Evolutionary conservation across 2,329 filamentous ascomycete species (phyloP).

Genomic region (Penicillium paneum): DNA sequence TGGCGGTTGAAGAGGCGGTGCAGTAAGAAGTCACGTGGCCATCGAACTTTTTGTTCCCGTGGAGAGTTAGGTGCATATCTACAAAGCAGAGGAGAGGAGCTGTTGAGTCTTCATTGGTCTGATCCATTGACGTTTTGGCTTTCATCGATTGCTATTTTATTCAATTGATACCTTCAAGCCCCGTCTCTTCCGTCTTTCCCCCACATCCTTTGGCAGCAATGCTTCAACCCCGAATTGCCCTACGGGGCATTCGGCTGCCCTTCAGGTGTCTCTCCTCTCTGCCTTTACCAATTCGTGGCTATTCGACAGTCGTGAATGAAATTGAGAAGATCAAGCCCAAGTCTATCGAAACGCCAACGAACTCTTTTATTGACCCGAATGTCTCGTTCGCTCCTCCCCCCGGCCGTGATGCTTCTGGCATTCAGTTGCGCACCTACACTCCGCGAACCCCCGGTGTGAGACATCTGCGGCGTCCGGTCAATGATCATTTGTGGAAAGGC

Average conservation of each 20-base stretch:
- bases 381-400: constrained; percentile 47
- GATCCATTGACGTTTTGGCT: constrained; percentile 4
- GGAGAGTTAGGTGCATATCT: constrained; percentile 1
- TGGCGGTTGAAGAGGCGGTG: constrained; percentile 10
- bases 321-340: constrained; percentile 30
- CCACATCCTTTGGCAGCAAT: constrained; percentile 42
- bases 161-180: not conserved
- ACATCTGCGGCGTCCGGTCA: constrained; percentile 87
- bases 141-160: not conserved
- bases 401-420: constrained; percentile 40
- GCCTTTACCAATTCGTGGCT: constrained; percentile 46
- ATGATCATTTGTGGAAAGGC: constrained; percentile 96
- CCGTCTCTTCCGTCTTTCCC: not conserved
- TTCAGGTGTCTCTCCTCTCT: constrained; percentile 47
- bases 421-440: constrained; percentile 77
- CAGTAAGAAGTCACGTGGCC: constrained; percentile 10
- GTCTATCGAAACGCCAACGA: constrained; percentile 31
- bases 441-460: constrained; percentile 88
- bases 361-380: constrained; percentile 28
- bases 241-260: constrained; percentile 49
- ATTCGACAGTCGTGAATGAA: constrained; percentile 50
- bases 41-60: constrained; percentile 23
- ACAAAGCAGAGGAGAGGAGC: constrained; percentile 5
- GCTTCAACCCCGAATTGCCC: constrained; percentile 64
- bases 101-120: not conserved